These are phyloP conservation scores for Acacia confusa DNA, from an alignment of 306 rosid species.

Conservation along the genomic window DNA sequence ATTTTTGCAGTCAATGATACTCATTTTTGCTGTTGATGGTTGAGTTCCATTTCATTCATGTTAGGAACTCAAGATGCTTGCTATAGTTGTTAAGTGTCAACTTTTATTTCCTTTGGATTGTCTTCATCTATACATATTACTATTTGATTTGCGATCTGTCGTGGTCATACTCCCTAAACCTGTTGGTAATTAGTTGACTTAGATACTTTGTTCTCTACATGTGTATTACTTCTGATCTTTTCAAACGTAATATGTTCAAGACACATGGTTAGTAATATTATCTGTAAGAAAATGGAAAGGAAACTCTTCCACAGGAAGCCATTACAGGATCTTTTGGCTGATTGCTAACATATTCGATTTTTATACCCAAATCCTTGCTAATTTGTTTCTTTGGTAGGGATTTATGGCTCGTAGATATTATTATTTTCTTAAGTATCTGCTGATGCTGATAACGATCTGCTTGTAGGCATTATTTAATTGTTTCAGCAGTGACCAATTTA, in stretches of 20 bases:
- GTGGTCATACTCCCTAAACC: not conserved
- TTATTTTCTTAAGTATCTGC: constrained; percentile 23
- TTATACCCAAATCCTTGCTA: constrained; percentile 1
- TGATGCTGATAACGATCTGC: constrained; percentile 38
- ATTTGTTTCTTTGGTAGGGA: constrained; percentile 7
- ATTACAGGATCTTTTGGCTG: not conserved
- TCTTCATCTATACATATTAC: not conserved
- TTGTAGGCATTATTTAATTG: constrained; percentile 91
- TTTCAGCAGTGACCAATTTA: constrained; percentile 94
- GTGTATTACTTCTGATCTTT: constrained; percentile 3
- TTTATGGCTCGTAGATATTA: not conserved
- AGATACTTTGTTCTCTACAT: not conserved
- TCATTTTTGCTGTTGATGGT: constrained; percentile 8
- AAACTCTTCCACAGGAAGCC: not conserved
- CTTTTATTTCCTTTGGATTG: not conserved
- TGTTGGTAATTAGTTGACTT: not conserved
- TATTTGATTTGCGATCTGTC: not conserved
- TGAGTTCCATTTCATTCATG: not conserved
- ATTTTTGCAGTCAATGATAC: constrained; percentile 3
- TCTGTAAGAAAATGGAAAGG: not conserved
- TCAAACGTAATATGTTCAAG: not conserved
- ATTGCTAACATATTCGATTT: constrained; percentile 11
- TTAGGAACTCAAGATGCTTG: not conserved
- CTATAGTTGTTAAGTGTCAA: not conserved
- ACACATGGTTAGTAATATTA: not conserved